Conservation (phyloP, 2,329 filamentous ascomycete species). For the Colletotrichum sp. region DNA sequence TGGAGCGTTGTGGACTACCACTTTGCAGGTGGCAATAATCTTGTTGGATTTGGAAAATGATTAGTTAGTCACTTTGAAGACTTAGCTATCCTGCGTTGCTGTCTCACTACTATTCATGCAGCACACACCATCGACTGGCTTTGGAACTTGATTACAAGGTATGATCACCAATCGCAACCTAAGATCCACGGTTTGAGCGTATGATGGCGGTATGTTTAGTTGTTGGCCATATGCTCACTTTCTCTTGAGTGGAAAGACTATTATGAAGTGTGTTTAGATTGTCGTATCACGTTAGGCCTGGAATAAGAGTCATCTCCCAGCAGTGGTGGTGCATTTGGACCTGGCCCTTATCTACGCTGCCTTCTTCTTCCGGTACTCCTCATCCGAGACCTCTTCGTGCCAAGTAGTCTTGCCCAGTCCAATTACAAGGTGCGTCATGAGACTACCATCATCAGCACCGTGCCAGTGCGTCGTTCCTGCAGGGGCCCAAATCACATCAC, state of each 20-base stretch:
- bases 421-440: slow-evolving; percentile 45
- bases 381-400: slow-evolving; percentile 38
- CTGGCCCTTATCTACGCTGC: not conserved
- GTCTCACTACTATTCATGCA: too few relatives aligned
- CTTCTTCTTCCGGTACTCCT: slow-evolving; percentile 32
- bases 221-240: not conserved
- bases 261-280: not conserved
- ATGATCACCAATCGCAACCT: too few relatives aligned
- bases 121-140: too few relatives aligned
- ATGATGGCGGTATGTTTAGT: not conserved
- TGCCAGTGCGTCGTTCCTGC: slow-evolving; percentile 50
- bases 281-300: not conserved
- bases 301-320: not conserved
- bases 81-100: too few relatives aligned
- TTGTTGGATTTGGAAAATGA: too few relatives aligned
- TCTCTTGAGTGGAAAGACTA: not conserved
- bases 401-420: slow-evolving; percentile 40
- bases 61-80: too few relatives aligned
- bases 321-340: not conserved
- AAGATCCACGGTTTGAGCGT: too few relatives aligned
- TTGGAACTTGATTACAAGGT: too few relatives aligned
- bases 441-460: slow-evolving; percentile 42
- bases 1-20: too few relatives aligned
- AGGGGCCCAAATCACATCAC: slow-evolving; percentile 45
- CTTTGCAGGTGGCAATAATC: too few relatives aligned